These are phyloP conservation scores for Tulasnella sp. DNA, from an alignment of 768 basidiomycete species.

Conservation along the genomic window DNA sequence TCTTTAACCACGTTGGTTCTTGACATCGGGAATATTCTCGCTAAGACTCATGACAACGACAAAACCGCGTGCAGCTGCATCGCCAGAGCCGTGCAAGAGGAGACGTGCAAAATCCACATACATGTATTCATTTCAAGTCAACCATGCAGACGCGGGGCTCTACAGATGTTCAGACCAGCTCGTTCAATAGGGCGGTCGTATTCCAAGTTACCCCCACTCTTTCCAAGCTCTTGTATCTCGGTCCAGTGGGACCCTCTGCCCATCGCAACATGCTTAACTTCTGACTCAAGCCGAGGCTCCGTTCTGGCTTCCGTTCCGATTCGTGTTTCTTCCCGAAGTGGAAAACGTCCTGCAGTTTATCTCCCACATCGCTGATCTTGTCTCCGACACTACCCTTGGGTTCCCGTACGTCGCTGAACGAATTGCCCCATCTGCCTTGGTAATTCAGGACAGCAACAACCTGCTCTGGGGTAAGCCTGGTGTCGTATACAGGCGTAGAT, in stretches of 20 bases:
- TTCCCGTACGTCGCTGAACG: constrained; percentile 3
- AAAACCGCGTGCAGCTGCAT: not conserved
- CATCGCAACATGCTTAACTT: constrained; percentile 19
- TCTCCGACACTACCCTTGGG: not conserved
- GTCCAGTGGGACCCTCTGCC: constrained; percentile 21
- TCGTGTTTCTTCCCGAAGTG: not conserved
- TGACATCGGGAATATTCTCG: not conserved
- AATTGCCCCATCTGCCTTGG: constrained; percentile 18
- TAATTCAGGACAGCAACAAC: constrained; percentile 11
- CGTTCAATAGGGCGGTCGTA: not conserved
- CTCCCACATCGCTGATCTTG: not conserved
- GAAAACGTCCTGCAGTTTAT: not conserved
- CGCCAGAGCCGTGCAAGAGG: not conserved
- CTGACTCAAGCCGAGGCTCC: constrained; percentile 4
- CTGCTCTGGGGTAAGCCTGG: not conserved
- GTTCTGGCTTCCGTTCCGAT: not conserved
- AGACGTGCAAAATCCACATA: not conserved
- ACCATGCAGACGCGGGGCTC: not conserved
- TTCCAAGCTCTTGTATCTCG: constrained; percentile 23
- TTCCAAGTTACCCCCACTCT: constrained; percentile 19
- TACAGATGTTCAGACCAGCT: not conserved
- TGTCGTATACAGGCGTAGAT: not conserved
- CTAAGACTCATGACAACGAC: not conserved
- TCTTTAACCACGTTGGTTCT: not conserved
- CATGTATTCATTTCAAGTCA: not conserved